Evolutionary conservation across 805 yeast genomes (phyloP).

Genomic region (Metschnikowia gelsemii): DNA sequence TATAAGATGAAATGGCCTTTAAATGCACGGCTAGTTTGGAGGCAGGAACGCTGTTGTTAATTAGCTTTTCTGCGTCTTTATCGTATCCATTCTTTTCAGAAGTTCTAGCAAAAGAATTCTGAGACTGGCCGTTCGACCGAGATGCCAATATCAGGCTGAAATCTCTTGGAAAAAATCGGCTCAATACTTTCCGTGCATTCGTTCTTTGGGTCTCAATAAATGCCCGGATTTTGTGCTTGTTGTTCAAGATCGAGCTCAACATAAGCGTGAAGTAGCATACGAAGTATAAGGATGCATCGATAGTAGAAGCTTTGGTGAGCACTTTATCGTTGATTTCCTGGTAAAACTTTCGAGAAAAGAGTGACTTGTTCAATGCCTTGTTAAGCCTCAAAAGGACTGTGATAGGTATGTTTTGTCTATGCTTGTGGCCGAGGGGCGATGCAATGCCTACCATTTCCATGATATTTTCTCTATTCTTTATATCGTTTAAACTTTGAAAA

Average conservation of each 20-base stretch:
- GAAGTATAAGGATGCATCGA: constrained; percentile 42
- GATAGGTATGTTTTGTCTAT: constrained; percentile 22
- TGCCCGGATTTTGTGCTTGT: constrained; percentile 33
- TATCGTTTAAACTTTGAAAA: no score
- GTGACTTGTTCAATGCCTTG: constrained; percentile 29
- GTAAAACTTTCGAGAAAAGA: constrained; percentile 40
- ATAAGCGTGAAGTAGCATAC: constrained; percentile 43
- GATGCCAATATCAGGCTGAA: not conserved
- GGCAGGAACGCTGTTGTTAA: not conserved
- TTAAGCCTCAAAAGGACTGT: constrained; percentile 29
- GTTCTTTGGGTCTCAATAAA: constrained; percentile 30
- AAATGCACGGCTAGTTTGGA: constrained; percentile 36
- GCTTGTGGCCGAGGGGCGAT: constrained; percentile 18
- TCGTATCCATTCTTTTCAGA: not conserved
- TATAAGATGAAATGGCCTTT: constrained; percentile 35
- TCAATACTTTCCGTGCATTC: constrained; percentile 22
- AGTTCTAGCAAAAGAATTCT: not conserved
- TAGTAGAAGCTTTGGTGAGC: constrained; percentile 31
- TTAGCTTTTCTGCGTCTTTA: not conserved
- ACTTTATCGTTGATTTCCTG: constrained; percentile 43
- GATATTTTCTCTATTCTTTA: not conserved
- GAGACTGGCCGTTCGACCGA: not conserved
- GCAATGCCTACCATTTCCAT: constrained; percentile 16
- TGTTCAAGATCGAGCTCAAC: constrained; percentile 36
- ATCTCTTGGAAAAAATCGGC: not conserved